phyloP scores from a whole-genome alignment of 2,329 filamentous ascomycete genomes.

The Fusarium sp. region DNA sequence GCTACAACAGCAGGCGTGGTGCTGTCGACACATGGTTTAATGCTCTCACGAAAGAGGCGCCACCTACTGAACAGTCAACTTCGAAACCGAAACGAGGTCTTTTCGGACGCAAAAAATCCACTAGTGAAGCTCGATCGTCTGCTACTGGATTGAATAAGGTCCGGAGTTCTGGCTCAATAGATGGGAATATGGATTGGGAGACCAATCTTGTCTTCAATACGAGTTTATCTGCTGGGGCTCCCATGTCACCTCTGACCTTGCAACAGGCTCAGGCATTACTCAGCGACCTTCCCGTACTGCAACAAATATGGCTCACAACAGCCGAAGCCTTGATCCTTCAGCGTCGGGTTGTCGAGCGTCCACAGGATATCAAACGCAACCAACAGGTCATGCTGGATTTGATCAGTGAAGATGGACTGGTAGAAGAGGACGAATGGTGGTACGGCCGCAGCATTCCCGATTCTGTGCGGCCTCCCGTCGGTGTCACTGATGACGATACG shows the following conservation, averaged over 20 bases:
- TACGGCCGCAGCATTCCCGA: constrained; percentile 65
- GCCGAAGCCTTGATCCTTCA: constrained; percentile 71
- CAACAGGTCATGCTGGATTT: constrained; percentile 70
- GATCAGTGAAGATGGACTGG: constrained; percentile 69
- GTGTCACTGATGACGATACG: constrained; percentile 64
- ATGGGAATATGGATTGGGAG: constrained; percentile 47
- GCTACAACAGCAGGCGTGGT: constrained; percentile 68
- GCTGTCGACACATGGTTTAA: constrained; percentile 71
- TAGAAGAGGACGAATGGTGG: constrained; percentile 71
- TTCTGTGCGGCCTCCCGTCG: constrained; percentile 62
- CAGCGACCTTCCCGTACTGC: constrained; percentile 65
- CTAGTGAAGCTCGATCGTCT: constrained; percentile 44
- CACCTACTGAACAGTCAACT: constrained; percentile 50
- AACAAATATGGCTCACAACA: constrained; percentile 71
- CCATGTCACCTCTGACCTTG: constrained; percentile 65
- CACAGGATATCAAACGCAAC: constrained; percentile 71
- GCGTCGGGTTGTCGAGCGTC: constrained; percentile 65
- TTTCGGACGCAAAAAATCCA: constrained; percentile 68
- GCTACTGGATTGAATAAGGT: constrained; percentile 41
- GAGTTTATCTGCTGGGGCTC: constrained; percentile 69
- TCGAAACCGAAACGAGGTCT: constrained; percentile 64
- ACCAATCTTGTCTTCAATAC: constrained; percentile 65
- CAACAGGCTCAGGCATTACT: constrained; percentile 64
- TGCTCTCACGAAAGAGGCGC: constrained; percentile 57
- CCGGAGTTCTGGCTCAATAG: constrained; percentile 47